These are phyloP conservation scores for Codiaeum variegatum DNA, from an alignment of 441 rosid species.

Conservation along the genomic window DNA sequence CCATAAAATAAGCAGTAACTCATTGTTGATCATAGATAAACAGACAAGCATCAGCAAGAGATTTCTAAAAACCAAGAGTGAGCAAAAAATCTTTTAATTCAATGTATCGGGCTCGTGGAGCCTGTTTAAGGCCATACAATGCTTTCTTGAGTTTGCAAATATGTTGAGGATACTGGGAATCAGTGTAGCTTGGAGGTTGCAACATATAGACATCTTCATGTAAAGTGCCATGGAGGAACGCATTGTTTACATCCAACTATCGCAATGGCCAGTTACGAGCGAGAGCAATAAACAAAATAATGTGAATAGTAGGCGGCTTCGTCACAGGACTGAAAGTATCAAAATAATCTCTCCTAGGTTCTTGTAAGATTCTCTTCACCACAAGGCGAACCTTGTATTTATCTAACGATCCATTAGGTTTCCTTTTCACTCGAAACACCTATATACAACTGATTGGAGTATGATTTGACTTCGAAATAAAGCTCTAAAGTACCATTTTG, in stretches of 20 bases:
- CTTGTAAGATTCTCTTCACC: not conserved
- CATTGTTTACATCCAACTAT: not conserved
- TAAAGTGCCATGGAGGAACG: not conserved
- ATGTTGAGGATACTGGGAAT: not conserved
- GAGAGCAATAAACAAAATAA: not conserved
- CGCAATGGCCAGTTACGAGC: not conserved
- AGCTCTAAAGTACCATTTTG: slow-evolving; percentile 2
- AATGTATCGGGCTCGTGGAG: not conserved
- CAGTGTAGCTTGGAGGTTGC: too few species aligned
- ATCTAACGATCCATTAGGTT: too few species aligned
- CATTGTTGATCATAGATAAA: not conserved
- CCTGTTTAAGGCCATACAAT: not conserved
- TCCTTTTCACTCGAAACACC: too few species aligned
- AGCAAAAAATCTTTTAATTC: not conserved
- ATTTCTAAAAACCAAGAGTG: not conserved
- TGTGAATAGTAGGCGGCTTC: not conserved
- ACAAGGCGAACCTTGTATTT: not conserved
- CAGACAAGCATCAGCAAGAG: not conserved
- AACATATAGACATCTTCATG: not conserved
- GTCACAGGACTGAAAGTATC: not conserved
- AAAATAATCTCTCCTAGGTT: not conserved
- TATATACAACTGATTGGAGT: not conserved
- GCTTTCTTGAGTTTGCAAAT: not conserved
- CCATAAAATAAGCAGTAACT: not conserved
- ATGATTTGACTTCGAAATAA: not conserved